phyloP scores from a whole-genome alignment of 768 basidiomycete species.

The Rhodocollybia butyracea region DNA sequence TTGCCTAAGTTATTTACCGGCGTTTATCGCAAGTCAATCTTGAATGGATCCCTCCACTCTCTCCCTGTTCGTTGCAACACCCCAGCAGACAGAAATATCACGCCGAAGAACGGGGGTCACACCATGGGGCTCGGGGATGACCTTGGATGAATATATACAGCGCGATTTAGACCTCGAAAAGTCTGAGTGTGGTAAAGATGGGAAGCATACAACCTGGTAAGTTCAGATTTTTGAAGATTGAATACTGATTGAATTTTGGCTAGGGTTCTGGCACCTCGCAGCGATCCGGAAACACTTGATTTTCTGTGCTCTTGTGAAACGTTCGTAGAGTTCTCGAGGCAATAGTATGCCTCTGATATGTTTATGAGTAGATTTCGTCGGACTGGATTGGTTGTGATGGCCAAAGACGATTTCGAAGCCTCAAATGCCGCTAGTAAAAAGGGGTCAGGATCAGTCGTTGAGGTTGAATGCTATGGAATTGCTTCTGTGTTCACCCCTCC shows the following conservation, averaged over 20 bases:
- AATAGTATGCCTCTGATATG: neutral
- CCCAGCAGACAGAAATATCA: conserved; percentile 39
- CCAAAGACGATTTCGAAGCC: conserved; percentile 10
- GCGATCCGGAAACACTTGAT: conserved; percentile 45
- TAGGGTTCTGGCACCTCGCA: conserved; percentile 59
- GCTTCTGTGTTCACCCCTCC: conserved; percentile 57
- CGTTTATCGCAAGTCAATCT: too few relatives aligned
- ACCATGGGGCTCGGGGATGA: conserved; percentile 43
- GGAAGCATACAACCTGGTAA: conserved; percentile 50
- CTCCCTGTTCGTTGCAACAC: conserved; percentile 47
- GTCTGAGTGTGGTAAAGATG: conserved; percentile 41
- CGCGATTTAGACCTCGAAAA: conserved; percentile 36
- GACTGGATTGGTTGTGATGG: conserved; percentile 25
- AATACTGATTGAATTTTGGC: too few relatives aligned
- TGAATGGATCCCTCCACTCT: too few relatives aligned
- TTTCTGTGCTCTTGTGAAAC: conserved; percentile 64
- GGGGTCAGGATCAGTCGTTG: neutral
- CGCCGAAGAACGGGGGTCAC: conserved; percentile 30
- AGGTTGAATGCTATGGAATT: conserved; percentile 47
- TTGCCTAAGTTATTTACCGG: too few relatives aligned
- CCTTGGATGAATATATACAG: conserved; percentile 43
- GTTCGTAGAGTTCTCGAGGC: conserved; percentile 30
- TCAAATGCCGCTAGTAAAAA: neutral
- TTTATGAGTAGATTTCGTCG: conserved; percentile 25
- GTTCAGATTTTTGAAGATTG: too few relatives aligned